Conservation (phyloP, 2,329 filamentous ascomycete genomes). For the Pseudogymnoascus sp. region DNA sequence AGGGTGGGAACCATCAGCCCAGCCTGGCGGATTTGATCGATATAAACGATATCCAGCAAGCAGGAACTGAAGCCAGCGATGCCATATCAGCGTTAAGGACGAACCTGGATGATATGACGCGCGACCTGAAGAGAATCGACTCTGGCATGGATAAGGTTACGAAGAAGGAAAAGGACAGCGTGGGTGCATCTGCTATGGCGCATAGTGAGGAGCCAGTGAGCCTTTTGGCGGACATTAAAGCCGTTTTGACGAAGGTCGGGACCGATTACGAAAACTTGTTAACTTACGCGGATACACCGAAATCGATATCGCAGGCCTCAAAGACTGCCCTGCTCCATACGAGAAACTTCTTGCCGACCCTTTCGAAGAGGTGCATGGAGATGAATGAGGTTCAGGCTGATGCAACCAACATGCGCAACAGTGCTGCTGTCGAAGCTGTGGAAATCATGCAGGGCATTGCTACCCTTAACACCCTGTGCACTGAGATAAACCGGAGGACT, state of each 20-base stretch:
- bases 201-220: conserved; percentile 58
- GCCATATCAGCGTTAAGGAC: conserved; percentile 53
- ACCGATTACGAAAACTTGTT: conserved; percentile 77
- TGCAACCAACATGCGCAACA: conserved; percentile 60
- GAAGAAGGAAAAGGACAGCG: conserved; percentile 54
- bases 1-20: conserved; percentile 40
- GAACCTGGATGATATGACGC: conserved; percentile 55
- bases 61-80: conserved; percentile 56
- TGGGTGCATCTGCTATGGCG: conserved; percentile 46
- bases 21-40: conserved; percentile 73
- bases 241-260: conserved; percentile 76
- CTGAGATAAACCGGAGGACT: conserved; percentile 65
- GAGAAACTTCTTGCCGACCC: conserved; percentile 51
- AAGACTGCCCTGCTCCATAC: conserved; percentile 59
- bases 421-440: conserved; percentile 56
- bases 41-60: conserved; percentile 62
- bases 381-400: conserved; percentile 55
- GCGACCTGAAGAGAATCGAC: conserved; percentile 52
- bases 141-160: conserved; percentile 54
- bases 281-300: conserved; percentile 59
- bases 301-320: conserved; percentile 55
- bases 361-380: conserved; percentile 49
- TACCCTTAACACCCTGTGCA: conserved; percentile 67
- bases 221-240: conserved; percentile 77
- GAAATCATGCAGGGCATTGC: conserved; percentile 78